Evolutionary conservation across 148 eudicot genomes (phyloP).

Genomic region (Vaccinium myrtillus): DNA sequence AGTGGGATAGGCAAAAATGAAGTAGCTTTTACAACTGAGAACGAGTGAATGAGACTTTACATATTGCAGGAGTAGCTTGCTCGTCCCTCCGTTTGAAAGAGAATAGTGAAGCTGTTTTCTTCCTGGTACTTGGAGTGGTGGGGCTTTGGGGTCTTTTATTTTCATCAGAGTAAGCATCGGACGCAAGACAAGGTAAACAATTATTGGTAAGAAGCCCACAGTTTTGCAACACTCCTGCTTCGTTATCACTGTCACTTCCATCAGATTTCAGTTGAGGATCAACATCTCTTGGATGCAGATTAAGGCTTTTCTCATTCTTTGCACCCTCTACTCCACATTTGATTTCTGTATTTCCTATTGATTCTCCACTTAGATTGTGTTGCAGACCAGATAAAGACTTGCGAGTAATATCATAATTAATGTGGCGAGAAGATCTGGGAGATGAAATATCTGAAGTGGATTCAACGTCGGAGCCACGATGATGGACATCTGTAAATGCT

Average conservation of each 20-base stretch:
- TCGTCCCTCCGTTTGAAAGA: slow-evolving; percentile 74
- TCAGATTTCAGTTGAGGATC: slow-evolving; percentile 33
- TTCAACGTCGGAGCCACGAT: slow-evolving; percentile 39
- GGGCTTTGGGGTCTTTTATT: slow-evolving; percentile 58
- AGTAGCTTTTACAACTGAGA: not conserved
- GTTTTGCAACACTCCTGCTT: slow-evolving; percentile 29
- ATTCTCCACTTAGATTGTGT: slow-evolving; percentile 25
- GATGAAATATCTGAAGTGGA: slow-evolving; percentile 50
- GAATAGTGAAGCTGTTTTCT: slow-evolving; percentile 40
- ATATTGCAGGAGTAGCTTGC: slow-evolving; percentile 41
- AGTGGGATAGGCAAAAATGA: not conserved
- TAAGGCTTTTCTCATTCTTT: slow-evolving; percentile 4
- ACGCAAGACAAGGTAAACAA: slow-evolving; percentile 66
- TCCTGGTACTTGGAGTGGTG: slow-evolving; percentile 57
- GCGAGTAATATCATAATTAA: slow-evolving; percentile 26
- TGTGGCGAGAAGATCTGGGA: slow-evolving; percentile 54
- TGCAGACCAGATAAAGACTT: slow-evolving; percentile 21
- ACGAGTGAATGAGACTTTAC: slow-evolving; percentile 32
- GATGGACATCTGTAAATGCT: slow-evolving; percentile 56
- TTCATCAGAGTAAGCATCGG: slow-evolving; percentile 38
- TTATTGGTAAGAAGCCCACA: slow-evolving; percentile 48
- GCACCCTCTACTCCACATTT: not conserved
- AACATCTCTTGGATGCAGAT: not conserved
- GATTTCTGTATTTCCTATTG: slow-evolving; percentile 22
- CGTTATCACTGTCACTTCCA: slow-evolving; percentile 33